phyloP scores from a whole-genome alignment of 1,139 yeast species.

The Pichia sp. region DNA sequence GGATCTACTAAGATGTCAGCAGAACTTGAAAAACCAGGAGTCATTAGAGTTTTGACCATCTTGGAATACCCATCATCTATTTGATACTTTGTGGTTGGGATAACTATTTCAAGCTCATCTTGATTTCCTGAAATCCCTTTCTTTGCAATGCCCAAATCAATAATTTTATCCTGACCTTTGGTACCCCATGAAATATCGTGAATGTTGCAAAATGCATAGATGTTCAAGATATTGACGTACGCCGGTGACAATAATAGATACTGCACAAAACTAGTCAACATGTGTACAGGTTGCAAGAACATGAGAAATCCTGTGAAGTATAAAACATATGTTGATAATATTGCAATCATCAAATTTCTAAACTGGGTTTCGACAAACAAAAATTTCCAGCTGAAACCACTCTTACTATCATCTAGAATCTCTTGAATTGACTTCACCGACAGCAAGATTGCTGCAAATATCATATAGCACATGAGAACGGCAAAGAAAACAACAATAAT shows the following conservation, averaged over 20 bases:
- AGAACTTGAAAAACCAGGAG: slow-evolving; percentile 2
- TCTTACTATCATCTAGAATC: slow-evolving; percentile 40
- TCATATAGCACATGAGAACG: slow-evolving; percentile 83
- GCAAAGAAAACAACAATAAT: slow-evolving; percentile 89
- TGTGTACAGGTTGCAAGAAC: slow-evolving; percentile 75
- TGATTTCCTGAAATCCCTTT: slow-evolving; percentile 31
- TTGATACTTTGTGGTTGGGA: slow-evolving; percentile 61
- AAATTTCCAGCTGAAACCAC: slow-evolving; percentile 43
- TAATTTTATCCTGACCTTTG: slow-evolving; percentile 61
- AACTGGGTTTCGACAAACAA: slow-evolving; percentile 60
- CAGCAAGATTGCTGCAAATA: slow-evolving; percentile 81
- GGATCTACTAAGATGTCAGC: slow-evolving; percentile 6
- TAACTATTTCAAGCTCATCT: slow-evolving; percentile 63
- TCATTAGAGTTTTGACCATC: slow-evolving; percentile 43
- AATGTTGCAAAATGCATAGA: slow-evolving; percentile 79
- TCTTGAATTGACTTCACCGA: slow-evolving; percentile 60
- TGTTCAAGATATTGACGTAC: slow-evolving; percentile 72
- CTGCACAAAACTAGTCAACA: slow-evolving; percentile 69
- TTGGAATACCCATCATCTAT: slow-evolving; percentile 56
- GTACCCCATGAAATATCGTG: slow-evolving; percentile 91
- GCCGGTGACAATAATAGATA: slow-evolving; percentile 70
- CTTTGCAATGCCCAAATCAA: slow-evolving; percentile 67
- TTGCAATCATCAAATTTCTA: slow-evolving; percentile 82
- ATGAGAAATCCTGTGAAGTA: slow-evolving; percentile 73
- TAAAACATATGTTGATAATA: slow-evolving; percentile 76